Base-by-base conservation (phyloP, 2,329 filamentous ascomycete genomes). In the Cytospora piceae region DNA sequence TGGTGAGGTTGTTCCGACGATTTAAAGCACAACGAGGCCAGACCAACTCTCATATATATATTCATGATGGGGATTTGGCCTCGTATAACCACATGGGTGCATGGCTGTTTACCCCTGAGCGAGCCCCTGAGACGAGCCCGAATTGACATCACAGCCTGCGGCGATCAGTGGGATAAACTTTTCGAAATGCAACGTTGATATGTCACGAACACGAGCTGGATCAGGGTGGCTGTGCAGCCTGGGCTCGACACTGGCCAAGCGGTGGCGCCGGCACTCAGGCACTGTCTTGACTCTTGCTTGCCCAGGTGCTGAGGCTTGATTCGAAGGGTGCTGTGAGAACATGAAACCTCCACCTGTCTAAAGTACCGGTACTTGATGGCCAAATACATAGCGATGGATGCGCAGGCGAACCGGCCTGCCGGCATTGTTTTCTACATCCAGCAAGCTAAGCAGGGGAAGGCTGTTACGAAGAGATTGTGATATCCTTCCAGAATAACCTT, bases 391-490 rank as follows among this genome's bases (percentile, higher is more conserved):
- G 39, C 5, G 39, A n/a, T 42, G 7, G 17, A 42, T 42, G 39
- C 39, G 5, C 32, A 14, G 32, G 15, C 37, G 6, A 39, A 32
- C 31, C 9, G 32, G 32, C 14, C 2, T 17, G 17, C 5, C 39
- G 51, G 59, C n/a, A 34, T 27, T 56, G 27, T 27, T 56, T 27
- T 39, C 24, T 53, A 20, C 12, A 22, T 11, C 14, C 32, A 17
- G 53, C 53, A 63, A 4, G 39, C 46, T 4, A 4, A 51, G 6
- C 53, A 34, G 52, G 29, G 37, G 14, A 15, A 27, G 2, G 39
- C 39, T 51, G 49, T 53, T 46, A n/a, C 53, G 46, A 24, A 14
- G 39, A 63, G 53, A 63, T 57, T 57, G 53, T 29, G 61, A 63
- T 63, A 22, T 39, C 34, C 46, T 32, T 32, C 31, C 24, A 57